phyloP scores from a whole-genome alignment of 192 early-diverging fungal genomes.

The Coemansia erecta region DNA sequence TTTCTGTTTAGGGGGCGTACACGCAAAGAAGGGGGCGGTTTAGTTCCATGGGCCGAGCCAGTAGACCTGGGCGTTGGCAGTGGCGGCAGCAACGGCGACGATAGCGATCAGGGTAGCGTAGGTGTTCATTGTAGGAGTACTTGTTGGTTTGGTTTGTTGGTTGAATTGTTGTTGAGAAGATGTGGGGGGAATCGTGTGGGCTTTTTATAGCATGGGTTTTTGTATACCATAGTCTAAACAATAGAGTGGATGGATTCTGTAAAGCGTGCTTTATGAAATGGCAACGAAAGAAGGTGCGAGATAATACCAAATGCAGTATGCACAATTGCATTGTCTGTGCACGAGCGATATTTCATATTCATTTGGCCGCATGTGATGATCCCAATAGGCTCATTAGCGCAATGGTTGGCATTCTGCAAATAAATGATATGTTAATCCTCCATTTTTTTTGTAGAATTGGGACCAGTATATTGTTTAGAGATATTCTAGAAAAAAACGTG shows the following conservation, averaged over 20 bases:
- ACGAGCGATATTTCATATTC: neutral
- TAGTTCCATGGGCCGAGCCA: constrained; percentile 20
- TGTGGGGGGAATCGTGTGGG: neutral
- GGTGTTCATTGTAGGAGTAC: constrained; percentile 7
- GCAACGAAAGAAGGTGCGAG: too few relatives aligned
- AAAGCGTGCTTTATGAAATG: too few relatives aligned
- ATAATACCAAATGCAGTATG: too few relatives aligned
- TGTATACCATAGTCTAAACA: neutral
- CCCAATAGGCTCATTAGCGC: too few relatives aligned
- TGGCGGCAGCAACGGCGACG: constrained; percentile 2
- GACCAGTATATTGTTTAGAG: neutral
- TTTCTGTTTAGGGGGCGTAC: too few relatives aligned
- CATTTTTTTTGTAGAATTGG: neutral
- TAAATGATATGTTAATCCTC: neutral
- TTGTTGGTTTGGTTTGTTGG: too few relatives aligned
- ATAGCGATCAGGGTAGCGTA: neutral
- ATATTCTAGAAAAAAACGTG: neutral
- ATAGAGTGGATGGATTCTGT: neutral
- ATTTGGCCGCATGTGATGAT: neutral
- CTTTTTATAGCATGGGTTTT: neutral
- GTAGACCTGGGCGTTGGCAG: constrained; percentile 10
- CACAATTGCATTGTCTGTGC: neutral
- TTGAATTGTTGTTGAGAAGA: constrained; percentile 6
- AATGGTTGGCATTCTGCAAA: too few relatives aligned
- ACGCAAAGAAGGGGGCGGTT: too few relatives aligned